Evolutionary conservation across 805 yeast genomes (phyloP).

Genomic region (Wickerhamomyces bovis): DNA sequence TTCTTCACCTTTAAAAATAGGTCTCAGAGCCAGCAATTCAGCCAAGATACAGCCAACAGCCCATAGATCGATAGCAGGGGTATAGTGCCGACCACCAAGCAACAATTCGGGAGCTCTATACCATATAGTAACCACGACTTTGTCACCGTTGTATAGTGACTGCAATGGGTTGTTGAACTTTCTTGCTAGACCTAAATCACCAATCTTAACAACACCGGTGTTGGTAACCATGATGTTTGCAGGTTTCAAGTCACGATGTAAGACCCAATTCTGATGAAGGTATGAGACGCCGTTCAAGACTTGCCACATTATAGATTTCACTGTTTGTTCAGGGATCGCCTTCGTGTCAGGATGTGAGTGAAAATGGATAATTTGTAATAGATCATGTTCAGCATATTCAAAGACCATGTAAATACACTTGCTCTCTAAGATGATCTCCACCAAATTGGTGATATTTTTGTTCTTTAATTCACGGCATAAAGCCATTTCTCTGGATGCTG

Average conservation of each 20-base stretch:
- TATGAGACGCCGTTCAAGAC: slow-evolving; percentile 86
- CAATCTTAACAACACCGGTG: slow-evolving; percentile 88
- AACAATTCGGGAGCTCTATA: slow-evolving; percentile 89
- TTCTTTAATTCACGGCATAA: slow-evolving; percentile 83
- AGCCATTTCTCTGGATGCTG: slow-evolving; percentile 95
- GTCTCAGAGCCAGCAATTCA: slow-evolving; percentile 80
- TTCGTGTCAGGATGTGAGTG: slow-evolving; percentile 86
- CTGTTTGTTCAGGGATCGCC: slow-evolving; percentile 69
- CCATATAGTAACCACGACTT: slow-evolving; percentile 96
- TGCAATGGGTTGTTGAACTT: slow-evolving; percentile 83
- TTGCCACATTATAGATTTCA: slow-evolving; percentile 89
- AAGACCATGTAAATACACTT: slow-evolving; percentile 91
- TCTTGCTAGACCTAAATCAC: slow-evolving; percentile 90
- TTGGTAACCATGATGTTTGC: slow-evolving; percentile 95
- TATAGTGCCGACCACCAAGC: slow-evolving; percentile 87
- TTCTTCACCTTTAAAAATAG: slow-evolving; percentile 96
- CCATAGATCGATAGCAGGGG: slow-evolving; percentile 92
- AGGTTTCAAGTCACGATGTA: slow-evolving; percentile 94
- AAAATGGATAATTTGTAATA: slow-evolving; percentile 87
- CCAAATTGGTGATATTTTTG: slow-evolving; percentile 70
- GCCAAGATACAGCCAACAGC: slow-evolving; percentile 95
- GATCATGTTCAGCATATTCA: slow-evolving; percentile 94
- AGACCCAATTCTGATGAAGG: slow-evolving; percentile 91
- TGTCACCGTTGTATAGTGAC: slow-evolving; percentile 84
- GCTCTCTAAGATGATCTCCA: slow-evolving; percentile 80